Percentiles rank a stretch among this genome's conserved stretches.
These are phyloP conservation scores for Candida xiaguanensis DNA, from an alignment of 805 yeast genomes.

Conservation along the genomic window DNA sequence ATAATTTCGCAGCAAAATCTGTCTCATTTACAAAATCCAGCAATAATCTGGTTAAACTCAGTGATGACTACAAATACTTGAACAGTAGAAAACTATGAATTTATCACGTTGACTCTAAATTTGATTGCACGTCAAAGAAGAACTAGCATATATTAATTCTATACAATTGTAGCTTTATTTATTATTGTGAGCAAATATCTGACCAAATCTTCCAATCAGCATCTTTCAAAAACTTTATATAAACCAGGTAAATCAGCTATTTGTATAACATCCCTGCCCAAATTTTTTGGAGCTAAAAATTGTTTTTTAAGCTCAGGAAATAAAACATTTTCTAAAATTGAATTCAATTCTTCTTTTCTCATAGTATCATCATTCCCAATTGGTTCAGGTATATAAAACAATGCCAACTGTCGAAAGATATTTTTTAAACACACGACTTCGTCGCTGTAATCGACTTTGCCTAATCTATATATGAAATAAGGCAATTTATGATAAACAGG, in stretches of 20 bases:
- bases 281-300: conserved; percentile 57
- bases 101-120: too few species aligned
- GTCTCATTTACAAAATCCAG: too few species aligned
- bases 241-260: conserved; percentile 90
- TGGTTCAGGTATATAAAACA: conserved; percentile 66
- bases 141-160: too few species aligned
- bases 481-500: conserved; percentile 69
- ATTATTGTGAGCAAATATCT: too few species aligned
- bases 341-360: conserved; percentile 21
- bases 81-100: too few species aligned
- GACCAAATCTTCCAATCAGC: too few species aligned
- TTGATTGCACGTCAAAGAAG: too few species aligned
- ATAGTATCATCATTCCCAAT: conserved; percentile 14
- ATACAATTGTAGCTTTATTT: too few species aligned
- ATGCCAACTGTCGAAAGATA: conserved; percentile 63
- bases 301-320: conserved; percentile 64
- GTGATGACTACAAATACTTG: too few species aligned
- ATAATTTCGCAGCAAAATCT: too few species aligned
- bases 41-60: too few species aligned
- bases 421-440: conserved; percentile 70
- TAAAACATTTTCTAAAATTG: conserved; percentile 50
- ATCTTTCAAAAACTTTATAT: conserved; percentile 89
- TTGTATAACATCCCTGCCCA: conserved; percentile 62
- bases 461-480: conserved; percentile 60
- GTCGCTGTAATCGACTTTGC: conserved; percentile 58